phyloP scores from a whole-genome alignment of 306 rosid species.

The Gillenia trifoliata region DNA sequence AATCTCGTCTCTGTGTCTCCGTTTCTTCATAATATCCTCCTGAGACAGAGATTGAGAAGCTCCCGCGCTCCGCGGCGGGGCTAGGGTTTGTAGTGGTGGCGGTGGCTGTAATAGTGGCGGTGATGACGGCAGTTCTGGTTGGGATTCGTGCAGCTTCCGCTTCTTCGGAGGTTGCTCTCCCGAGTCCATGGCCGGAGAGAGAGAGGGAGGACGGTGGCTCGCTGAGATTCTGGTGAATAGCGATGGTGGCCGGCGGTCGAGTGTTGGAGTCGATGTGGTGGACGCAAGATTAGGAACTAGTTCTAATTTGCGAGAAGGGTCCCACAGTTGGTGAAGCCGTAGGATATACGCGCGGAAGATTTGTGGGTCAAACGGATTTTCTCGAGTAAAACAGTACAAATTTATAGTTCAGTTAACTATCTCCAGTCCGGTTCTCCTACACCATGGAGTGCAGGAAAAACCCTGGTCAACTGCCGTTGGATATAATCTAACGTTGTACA shows the following conservation, averaged over 20 bases:
- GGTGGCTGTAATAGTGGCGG: conserved; percentile 6
- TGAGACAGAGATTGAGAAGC: conserved; percentile 43
- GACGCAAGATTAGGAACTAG: neutral
- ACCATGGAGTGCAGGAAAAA: too few species aligned
- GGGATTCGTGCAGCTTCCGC: conserved; percentile 47
- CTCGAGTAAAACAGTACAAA: too few species aligned
- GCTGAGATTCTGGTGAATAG: neutral
- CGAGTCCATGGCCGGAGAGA: conserved; percentile 45
- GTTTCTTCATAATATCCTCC: conserved; percentile 37
- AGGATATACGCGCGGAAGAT: too few species aligned
- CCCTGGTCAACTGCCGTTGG: too few species aligned
- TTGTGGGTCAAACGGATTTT: too few species aligned
- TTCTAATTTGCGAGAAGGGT: neutral
- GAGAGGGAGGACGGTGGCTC: conserved; percentile 14
- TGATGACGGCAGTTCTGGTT: conserved; percentile 20
- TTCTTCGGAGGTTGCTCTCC: conserved; percentile 66
- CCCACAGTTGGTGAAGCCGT: neutral
- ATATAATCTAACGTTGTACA: too few species aligned
- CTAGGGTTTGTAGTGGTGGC: conserved; percentile 33
- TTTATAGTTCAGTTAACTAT: too few species aligned
- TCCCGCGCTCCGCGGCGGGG: conserved; percentile 7
- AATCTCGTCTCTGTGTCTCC: conserved; percentile 52
- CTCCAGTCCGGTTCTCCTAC: too few species aligned
- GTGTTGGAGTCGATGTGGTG: neutral
- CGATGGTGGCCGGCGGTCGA: neutral